phyloP scores from a whole-genome alignment of 306 rosid species.

The Geum urbanum region DNA sequence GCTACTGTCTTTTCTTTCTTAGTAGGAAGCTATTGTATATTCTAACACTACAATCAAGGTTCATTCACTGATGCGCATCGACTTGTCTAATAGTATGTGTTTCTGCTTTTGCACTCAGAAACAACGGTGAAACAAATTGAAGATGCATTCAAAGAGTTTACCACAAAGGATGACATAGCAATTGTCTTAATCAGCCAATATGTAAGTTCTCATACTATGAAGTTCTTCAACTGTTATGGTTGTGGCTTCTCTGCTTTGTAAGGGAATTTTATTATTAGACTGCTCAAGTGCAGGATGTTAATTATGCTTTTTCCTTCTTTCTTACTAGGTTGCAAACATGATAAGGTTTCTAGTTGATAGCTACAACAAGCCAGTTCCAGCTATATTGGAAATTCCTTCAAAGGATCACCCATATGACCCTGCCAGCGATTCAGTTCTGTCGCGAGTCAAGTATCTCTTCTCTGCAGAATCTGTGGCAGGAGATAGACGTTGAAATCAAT shows the following conservation, averaged over 20 bases:
- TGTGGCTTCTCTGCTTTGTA: constrained; percentile 7
- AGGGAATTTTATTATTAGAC: background rate
- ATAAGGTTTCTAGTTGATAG: constrained; percentile 87
- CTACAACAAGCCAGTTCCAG: constrained; percentile 87
- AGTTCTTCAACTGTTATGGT: background rate
- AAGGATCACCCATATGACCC: constrained; percentile 97
- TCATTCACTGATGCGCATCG: background rate
- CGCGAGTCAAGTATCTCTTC: constrained; percentile 87
- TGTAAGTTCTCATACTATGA: constrained; percentile 46
- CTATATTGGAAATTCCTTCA: constrained; percentile 91
- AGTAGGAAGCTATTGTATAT: background rate
- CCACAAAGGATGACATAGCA: constrained; percentile 75
- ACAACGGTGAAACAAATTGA: constrained; percentile 88
- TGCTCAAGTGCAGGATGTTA: background rate
- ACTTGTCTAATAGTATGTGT: background rate
- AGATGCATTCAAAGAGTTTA: constrained; percentile 94
- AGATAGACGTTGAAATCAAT: constrained; percentile 47
- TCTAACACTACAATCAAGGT: background rate
- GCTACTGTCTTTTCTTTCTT: background rate
- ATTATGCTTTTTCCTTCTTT: constrained; percentile 5
- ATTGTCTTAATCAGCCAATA: constrained; percentile 89
- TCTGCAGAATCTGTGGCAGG: constrained; percentile 83
- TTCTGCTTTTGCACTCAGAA: constrained; percentile 38
- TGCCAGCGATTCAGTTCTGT: constrained; percentile 84
- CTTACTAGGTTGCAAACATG: constrained; percentile 88